Conservation (phyloP, 2,329 filamentous ascomycete species). For the Aspergillus candidus region DNA sequence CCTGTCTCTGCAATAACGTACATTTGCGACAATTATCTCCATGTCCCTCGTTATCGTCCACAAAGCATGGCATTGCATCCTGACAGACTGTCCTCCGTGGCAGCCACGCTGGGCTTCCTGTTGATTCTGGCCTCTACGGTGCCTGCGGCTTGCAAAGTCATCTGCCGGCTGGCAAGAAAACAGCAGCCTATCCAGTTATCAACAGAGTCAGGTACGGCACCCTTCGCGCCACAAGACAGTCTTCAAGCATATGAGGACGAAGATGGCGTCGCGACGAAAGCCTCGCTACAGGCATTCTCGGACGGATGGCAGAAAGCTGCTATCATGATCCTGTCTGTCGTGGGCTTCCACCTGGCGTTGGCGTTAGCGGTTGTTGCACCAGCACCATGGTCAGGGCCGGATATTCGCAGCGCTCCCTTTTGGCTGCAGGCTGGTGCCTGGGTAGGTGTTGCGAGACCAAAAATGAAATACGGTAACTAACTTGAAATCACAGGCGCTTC, state of each 20-base stretch:
- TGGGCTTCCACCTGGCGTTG: slow-evolving; percentile 53
- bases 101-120: slow-evolving; percentile 20
- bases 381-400: slow-evolving; percentile 22
- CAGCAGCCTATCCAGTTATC: slow-evolving; percentile 10
- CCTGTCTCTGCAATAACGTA: no score
- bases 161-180: slow-evolving; percentile 12
- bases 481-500: slow-evolving; percentile 18
- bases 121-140: slow-evolving; percentile 19
- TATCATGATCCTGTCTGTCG: slow-evolving; percentile 49
- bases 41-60: no score
- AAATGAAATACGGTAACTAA: neutral
- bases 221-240: slow-evolving; percentile 3
- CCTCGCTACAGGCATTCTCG: slow-evolving; percentile 58
- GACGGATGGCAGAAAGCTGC: slow-evolving; percentile 52
- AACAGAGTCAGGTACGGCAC: slow-evolving; percentile 17
- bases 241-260: slow-evolving; percentile 54
- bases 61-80: slow-evolving; percentile 18
- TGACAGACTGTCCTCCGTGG: slow-evolving; percentile 16
- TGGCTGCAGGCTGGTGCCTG: slow-evolving; percentile 58
- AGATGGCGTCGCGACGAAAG: slow-evolving; percentile 62
- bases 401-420: slow-evolving; percentile 43
- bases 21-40: no score
- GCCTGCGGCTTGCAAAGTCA: slow-evolving; percentile 21
- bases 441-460: slow-evolving; percentile 47
- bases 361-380: slow-evolving; percentile 50